A percentile compares a stretch with the other conserved stretches of the same genome.
These are phyloP conservation scores for Populus tomentosa DNA, from an alignment of 441 rosid genomes.

Conservation along the genomic window DNA sequence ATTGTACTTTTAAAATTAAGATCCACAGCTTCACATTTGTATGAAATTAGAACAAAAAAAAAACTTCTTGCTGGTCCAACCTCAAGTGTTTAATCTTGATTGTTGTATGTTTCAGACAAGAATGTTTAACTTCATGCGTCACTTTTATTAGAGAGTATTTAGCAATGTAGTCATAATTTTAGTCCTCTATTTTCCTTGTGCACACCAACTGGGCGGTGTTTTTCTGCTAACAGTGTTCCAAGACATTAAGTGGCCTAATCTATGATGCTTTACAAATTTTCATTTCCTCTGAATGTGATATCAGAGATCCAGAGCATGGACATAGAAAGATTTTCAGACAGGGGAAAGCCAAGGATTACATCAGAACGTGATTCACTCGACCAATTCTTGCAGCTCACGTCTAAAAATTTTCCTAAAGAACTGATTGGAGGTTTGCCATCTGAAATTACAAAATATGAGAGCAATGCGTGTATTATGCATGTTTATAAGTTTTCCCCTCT, in stretches of 20 bases:
- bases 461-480: too few relatives aligned
- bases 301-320: constrained; percentile 38
- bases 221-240: background rate
- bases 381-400: constrained; percentile 40
- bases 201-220: background rate
- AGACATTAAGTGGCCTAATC: background rate
- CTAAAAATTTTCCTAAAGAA: constrained; percentile 65
- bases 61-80: background rate
- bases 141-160: background rate
- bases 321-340: constrained; percentile 67
- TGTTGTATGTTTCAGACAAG: background rate
- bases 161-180: too few relatives aligned
- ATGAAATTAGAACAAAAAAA: background rate
- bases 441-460: too few relatives aligned
- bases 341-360: constrained; percentile 41
- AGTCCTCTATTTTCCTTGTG: background rate
- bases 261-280: background rate
- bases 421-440: constrained; percentile 47
- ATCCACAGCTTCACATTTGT: background rate
- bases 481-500: too few relatives aligned
- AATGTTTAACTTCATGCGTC: background rate
- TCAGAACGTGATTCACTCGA: constrained; percentile 39
- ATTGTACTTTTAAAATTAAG: background rate
- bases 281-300: constrained; percentile 15
- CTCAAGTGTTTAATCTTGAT: background rate